Percentiles rank a stretch among this genome's conserved stretches.
These are phyloP conservation scores for Hymenoscyphus occultus DNA, from an alignment of 2,329 filamentous ascomycete genomes.

Conservation along the genomic window DNA sequence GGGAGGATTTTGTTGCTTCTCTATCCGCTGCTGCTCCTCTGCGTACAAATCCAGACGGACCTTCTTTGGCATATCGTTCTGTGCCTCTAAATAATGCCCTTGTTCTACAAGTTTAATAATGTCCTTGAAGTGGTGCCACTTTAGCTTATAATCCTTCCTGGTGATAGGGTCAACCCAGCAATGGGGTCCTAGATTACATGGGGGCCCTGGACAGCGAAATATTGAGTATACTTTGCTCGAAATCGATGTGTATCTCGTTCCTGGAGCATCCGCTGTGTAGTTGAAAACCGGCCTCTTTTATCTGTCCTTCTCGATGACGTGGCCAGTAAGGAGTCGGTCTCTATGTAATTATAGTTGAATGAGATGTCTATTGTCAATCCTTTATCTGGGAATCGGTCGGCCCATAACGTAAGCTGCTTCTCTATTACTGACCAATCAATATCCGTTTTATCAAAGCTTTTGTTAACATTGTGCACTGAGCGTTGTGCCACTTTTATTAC, in stretches of 20 bases:
- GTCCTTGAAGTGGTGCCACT: constrained; percentile 8
- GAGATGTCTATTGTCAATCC: constrained; percentile 15
- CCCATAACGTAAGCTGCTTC: constrained; percentile 14
- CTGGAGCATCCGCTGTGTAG: constrained; percentile 14
- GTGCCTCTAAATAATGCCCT: constrained; percentile 10
- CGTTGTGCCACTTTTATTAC: constrained; percentile 18
- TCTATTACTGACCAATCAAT: constrained; percentile 20
- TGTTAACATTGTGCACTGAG: constrained; percentile 11
- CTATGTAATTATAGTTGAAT: constrained; percentile 19
- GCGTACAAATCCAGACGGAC: constrained; percentile 14
- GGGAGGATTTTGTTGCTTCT: constrained; percentile 17
- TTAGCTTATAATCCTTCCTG: constrained; percentile 16
- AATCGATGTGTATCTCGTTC: constrained; percentile 16
- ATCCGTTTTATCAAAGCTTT: constrained; percentile 18
- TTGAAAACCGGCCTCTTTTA: constrained; percentile 18
- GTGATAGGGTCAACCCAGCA: constrained; percentile 13
- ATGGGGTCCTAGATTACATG: constrained; percentile 14
- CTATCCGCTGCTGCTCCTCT: constrained; percentile 12
- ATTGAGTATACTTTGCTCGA: constrained; percentile 7
- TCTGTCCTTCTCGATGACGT: constrained; percentile 17
- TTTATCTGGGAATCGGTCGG: constrained; percentile 13
- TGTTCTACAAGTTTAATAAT: constrained; percentile 14
- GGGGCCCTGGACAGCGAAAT: constrained; percentile 13
- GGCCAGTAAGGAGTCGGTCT: constrained; percentile 12
- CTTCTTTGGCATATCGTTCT: constrained; percentile 9